Evolutionary conservation across 208 protist species (phyloP).

Genomic region (Acanthamoeba culbertsoni): DNA sequence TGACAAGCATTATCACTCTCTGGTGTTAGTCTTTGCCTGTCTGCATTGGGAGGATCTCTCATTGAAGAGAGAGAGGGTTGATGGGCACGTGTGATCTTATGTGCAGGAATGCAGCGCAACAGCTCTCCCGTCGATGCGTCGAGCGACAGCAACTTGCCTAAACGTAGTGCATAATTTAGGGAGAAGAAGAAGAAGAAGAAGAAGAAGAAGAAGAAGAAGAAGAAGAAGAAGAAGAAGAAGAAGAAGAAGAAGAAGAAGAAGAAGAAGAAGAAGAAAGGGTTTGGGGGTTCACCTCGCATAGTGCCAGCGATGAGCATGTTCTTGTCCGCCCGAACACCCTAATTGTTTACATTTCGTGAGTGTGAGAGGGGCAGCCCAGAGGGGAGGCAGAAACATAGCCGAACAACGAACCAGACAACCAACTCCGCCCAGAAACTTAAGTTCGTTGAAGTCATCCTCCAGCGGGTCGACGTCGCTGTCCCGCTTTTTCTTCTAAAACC

Average conservation of each 20-base stretch:
- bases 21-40: no score
- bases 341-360: background rate
- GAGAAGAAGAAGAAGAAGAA: background rate
- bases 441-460: background rate
- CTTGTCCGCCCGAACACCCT: constrained; percentile 9
- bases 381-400: background rate
- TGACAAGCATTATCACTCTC: background rate
- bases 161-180: background rate
- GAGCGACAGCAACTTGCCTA: background rate
- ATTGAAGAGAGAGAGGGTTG: background rate
- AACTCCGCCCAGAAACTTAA: background rate
- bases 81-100: background rate
- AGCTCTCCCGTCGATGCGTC: background rate
- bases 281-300: background rate
- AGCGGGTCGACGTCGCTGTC: background rate
- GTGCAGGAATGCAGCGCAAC: background rate
- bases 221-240: background rate
- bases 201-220: background rate
- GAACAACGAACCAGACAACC: constrained; percentile 1
- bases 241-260: background rate
- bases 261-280: background rate
- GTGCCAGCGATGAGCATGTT: background rate
- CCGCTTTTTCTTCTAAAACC: background rate
- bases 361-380: background rate
- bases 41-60: no score